Evolutionary conservation across 257 asterid species (phyloP), one percentile per base, ranked within the genome.

Genomic region (Nicotiana attenuata): DNA sequence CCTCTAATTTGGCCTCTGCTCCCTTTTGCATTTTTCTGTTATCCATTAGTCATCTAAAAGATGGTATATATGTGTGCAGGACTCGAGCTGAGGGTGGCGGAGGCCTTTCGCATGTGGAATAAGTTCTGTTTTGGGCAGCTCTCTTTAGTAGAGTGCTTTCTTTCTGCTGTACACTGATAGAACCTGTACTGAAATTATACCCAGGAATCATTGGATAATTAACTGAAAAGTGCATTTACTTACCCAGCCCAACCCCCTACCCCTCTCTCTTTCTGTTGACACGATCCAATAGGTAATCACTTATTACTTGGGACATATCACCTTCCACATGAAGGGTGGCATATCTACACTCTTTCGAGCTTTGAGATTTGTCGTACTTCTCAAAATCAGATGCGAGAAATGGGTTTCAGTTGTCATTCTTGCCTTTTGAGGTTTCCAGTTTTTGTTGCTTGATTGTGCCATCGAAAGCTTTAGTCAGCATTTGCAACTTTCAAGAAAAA

Each of bases 1-100:
- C 4, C 33, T 38, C 1, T 20, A 35, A 41, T 47, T 22, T 73
- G 38, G 61, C 22, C 7, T 69, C 4, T 2, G 13, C 60, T 73
- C 15, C 50, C 78, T 47, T 73, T 1, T 73, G 22, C 60, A 73
- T n/a, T 38, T 69, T 22, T 10, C 5, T 22, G 78, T 14, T 71
- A 2, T 15, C 16, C 41, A 24, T 14, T 17, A 73, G 20, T 71
- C 60, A 8, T 8, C 63, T 79, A 35, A 78, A 26, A 2, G 55
- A 59, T 33, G 33, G 13, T 28, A 63, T 35, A 80, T 84, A 20
- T 87, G 19, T 86, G 59, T 86, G 81, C 97, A 96, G 99, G 88
- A 92, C 99, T 9, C 93, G 63, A 0, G 83, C 97, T 0, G 97
- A 92, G 84, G 84, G 92, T 0, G 97, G 97, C 20, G 94, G 99